These are phyloP conservation scores for Marasmius fiardii DNA, from an alignment of 1,284 basidiomycete species.

Conservation along the genomic window DNA sequence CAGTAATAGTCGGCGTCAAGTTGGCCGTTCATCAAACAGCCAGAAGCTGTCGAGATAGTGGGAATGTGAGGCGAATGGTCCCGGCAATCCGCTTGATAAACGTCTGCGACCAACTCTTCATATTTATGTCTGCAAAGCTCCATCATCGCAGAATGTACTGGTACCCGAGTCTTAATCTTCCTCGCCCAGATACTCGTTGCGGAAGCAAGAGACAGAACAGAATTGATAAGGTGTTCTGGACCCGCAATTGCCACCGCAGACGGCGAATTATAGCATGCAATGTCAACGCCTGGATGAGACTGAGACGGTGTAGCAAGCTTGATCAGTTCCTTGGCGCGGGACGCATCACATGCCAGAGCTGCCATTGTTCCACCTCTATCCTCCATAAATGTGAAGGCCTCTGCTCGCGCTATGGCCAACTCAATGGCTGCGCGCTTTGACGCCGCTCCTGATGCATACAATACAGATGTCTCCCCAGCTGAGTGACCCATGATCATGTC, in stretches of 20 bases:
- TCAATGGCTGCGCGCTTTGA: conserved; percentile 22
- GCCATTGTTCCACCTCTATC: conserved; percentile 29
- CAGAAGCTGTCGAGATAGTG: conserved; percentile 12
- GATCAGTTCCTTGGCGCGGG: conserved; percentile 23
- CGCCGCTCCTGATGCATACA: conserved; percentile 30
- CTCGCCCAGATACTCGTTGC: conserved; percentile 24
- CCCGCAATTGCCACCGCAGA: conserved; percentile 32
- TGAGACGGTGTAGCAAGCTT: conserved; percentile 4
- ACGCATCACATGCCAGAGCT: conserved; percentile 26
- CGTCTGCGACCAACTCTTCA: conserved; percentile 16
- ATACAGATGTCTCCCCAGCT: conserved; percentile 35
- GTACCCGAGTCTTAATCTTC: conserved; percentile 26
- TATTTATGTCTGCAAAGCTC: conserved; percentile 26
- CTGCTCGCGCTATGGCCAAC: conserved; percentile 17
- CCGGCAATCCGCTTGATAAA: conserved; percentile 23
- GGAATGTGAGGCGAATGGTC: conserved; percentile 7
- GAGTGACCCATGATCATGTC: conserved; percentile 37
- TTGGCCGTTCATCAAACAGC: neutral
- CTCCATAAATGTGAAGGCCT: conserved; percentile 25
- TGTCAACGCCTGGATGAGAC: conserved; percentile 19
- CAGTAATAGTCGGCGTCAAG: conserved; percentile 19
- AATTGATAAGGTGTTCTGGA: conserved; percentile 20
- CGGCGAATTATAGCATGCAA: conserved; percentile 32
- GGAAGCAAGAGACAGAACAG: conserved; percentile 13
- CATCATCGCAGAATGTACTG: conserved; percentile 33